Conservation (phyloP, 352 stramenopile species). For the Salisapilia sapeloensis region DNA sequence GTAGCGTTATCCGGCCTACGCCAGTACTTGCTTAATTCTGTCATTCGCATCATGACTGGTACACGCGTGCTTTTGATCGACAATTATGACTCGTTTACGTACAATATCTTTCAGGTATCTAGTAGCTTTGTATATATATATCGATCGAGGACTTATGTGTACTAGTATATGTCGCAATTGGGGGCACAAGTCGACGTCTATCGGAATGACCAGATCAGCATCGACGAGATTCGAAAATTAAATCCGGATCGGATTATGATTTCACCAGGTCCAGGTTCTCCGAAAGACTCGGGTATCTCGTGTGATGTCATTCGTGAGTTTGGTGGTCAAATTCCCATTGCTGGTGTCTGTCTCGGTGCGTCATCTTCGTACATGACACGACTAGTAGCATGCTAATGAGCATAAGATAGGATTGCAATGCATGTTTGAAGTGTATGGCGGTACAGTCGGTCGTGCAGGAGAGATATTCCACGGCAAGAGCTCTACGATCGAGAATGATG, state of each 20-base stretch:
- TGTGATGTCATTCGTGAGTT: constrained; percentile 74
- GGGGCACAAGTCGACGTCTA: constrained; percentile 62
- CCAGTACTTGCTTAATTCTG: no score
- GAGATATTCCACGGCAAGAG: constrained; percentile 83
- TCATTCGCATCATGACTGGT: constrained; percentile 11
- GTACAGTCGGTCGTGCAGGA: constrained; percentile 64
- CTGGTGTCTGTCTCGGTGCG: constrained; percentile 57
- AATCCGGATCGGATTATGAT: constrained; percentile 78
- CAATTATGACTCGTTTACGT: constrained; percentile 86
- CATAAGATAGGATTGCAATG: constrained; percentile 34
- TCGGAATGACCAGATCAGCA: constrained; percentile 73
- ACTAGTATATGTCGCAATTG: constrained; percentile 71
- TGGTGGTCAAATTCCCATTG: constrained; percentile 66
- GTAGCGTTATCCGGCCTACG: no score
- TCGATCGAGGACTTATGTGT: neutral
- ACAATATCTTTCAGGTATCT: constrained; percentile 76
- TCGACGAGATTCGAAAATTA: constrained; percentile 59
- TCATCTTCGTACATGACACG: no score
- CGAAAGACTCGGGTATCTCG: constrained; percentile 66
- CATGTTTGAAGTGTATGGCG: constrained; percentile 81
- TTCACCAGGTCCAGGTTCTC: constrained; percentile 68
- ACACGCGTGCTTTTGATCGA: constrained; percentile 77
- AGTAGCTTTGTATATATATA: neutral
- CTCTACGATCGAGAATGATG: constrained; percentile 69
- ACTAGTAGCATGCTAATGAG: neutral